Conservation (phyloP, 2,329 filamentous ascomycete species). For the Cladosporium oxysporum region DNA sequence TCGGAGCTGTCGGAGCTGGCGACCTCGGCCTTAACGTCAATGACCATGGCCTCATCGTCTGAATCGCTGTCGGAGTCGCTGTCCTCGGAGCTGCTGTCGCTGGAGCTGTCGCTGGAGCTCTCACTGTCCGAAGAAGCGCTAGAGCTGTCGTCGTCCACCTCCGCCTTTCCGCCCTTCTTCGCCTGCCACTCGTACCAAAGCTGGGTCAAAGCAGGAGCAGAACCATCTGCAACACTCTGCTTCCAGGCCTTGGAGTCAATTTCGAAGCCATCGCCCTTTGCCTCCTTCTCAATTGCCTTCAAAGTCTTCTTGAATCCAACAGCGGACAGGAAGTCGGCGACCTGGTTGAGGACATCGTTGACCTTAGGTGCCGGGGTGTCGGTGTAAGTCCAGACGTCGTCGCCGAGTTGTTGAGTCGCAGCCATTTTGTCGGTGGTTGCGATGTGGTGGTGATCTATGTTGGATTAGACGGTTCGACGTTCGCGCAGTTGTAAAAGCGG, state of each 20-base stretch:
- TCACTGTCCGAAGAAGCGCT: constrained; percentile 21
- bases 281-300: constrained; percentile 35
- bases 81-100: constrained; percentile 21
- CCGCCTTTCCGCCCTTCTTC: constrained; percentile 24
- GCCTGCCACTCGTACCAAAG: constrained; percentile 17
- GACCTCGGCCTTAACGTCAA: constrained; percentile 11
- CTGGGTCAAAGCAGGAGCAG: constrained; percentile 18
- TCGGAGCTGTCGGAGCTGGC: constrained; percentile 21
- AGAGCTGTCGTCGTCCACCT: constrained; percentile 18
- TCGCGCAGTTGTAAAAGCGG: neutral
- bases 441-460: neutral
- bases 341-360: constrained; percentile 27
- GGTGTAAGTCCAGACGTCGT: constrained; percentile 18
- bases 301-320: constrained; percentile 37
- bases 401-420: constrained; percentile 18
- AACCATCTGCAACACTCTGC: constrained; percentile 25
- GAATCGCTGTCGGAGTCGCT: constrained; percentile 28
- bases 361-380: constrained; percentile 11
- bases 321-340: constrained; percentile 34
- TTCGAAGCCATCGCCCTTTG: constrained; percentile 32
- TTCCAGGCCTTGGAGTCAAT: constrained; percentile 25
- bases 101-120: constrained; percentile 15
- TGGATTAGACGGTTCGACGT: neutral
- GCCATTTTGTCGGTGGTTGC: constrained; percentile 17
- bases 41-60: constrained; percentile 17